Evolutionary conservation across 2,329 filamentous ascomycete species (phyloP), one percentile per base, ranked within the genome.

Genomic region (Coniochaeta pulveracea): DNA sequence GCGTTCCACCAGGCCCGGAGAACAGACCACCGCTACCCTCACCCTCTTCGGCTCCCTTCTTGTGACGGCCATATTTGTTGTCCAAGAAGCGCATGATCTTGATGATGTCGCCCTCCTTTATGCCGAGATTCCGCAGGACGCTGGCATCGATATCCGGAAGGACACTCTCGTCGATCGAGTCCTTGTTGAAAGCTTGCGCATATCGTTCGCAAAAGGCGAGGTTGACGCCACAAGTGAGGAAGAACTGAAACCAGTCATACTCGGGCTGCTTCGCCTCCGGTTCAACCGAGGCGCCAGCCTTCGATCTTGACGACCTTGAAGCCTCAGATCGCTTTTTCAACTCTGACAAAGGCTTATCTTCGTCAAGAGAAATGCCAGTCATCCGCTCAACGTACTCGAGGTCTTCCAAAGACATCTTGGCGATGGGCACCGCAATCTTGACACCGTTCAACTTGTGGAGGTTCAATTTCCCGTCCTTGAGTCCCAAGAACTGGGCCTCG

Each of bases 201-300:
- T 98, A 98, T 35, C 91, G 75, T 58, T 96, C 89, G 56, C 91
- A 98, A 28, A 94, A 78, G 37, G 93, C 85, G 31, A 89, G 84
- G 27, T 86, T 81, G 46, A 96, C 85, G 29, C 93, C 89, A 53
- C 86, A 93, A 41, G 79, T 77, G 25, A 98, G 63, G 66, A 98
- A 98, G 62, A 98, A 96, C 52, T 95, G 86, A 50, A 98, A 98
- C 91, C 91, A 98, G 54, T 98, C 91, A 53, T 96, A 93, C 30
- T 91, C 80, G 1, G 81, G 67, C 55, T 78, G 80, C 48, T 69
- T 64, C n/a, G n/a, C n/a, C n/a, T n/a, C n/a, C 29, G 64, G 60
- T 43, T 80, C 69, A 19, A 85, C 61, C 2, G 69, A 69, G n/a
- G 72, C 78, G 10, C 80, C 80, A 7, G 71, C 63, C 25, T 57